Evolutionary conservation across 1,139 yeast genomes (phyloP), one percentile per base, ranked within the genome.

Genomic region (Tardiomyces depauwii): DNA sequence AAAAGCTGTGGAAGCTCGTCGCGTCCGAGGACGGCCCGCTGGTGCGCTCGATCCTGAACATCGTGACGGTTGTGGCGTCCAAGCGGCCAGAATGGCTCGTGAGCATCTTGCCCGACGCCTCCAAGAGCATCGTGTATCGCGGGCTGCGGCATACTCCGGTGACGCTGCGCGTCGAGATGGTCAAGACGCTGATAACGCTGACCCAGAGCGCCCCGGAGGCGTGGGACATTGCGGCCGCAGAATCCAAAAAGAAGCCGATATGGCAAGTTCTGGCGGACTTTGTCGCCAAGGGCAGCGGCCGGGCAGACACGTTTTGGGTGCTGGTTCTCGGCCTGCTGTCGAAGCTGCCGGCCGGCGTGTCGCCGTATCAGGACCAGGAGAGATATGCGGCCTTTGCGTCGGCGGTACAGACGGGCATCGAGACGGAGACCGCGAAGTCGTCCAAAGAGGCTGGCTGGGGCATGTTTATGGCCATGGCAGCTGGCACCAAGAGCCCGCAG

Each of bases 1-100:
- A 53, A 2, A 51, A 52, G 39, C 45, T 63, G 19, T 63, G 66
- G 66, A 60, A 59, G 44, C 50, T 56, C 10, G 52, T 54, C 25
- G 50, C 55, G 40, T 52, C 57, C 11, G 39, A 52, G 4, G 62
- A 60, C 42, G 40, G 52, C 4, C 44, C 52, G n/a, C 47, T 63
- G 14, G 53, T 60, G 5, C 50, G 56, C 14, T 46, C 61, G 2
- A 47, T 51, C 9, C 41, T 54, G 38, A 50, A 49, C 9, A 45
- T 58, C 27, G 49, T 53, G 10, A 25, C n/a, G 3, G 43, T 21
- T 7, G 27, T 41, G 4, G 50, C 51, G 2, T 30, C 47, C n/a
- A 43, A 48, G 16, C 44, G 51, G 18, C 46, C 49, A 14, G 47
- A 47, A 1, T 45, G 54, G 40, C 47, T 57, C 10, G 55, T 57